Conservation (phyloP, 495 filamentous ascomycete genomes). For the Daldinia bambusicola region DNA sequence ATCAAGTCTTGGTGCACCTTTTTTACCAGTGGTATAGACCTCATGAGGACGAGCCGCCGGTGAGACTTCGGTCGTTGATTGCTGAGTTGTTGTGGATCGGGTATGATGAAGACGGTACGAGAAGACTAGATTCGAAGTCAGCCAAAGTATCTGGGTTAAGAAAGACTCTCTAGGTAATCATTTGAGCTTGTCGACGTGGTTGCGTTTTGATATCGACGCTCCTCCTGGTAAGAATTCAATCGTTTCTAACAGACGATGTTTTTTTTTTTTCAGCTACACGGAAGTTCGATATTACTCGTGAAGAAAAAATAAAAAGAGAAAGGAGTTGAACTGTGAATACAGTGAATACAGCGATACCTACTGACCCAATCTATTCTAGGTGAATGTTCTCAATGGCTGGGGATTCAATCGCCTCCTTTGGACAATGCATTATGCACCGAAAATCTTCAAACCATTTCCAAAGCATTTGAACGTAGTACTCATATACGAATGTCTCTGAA, state of each 20-base stretch:
- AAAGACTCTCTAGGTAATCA: not conserved
- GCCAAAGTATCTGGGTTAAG: not conserved
- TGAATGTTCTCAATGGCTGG: not conserved
- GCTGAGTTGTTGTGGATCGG: not conserved
- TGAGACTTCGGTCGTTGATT: not conserved
- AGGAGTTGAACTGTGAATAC: too few species aligned
- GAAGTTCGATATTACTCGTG: too few species aligned
- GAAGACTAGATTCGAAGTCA: not conserved
- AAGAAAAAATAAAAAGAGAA: too few species aligned
- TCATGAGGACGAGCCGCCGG: not conserved
- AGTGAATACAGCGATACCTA: too few species aligned
- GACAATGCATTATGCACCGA: not conserved
- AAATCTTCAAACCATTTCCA: not conserved
- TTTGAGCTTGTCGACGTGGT: conserved; percentile 5
- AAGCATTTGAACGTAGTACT: not conserved
- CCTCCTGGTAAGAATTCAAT: conserved; percentile 9
- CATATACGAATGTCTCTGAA: not conserved
- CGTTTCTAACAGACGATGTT: not conserved
- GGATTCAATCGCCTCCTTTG: not conserved
- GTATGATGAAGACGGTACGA: not conserved
- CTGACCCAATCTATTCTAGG: not conserved
- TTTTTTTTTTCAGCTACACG: not conserved
- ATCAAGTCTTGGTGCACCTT: not conserved
- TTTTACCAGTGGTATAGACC: not conserved
- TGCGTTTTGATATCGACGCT: conserved; percentile 18